Evolutionary conservation across 352 stramenopile genomes (phyloP), one percentile per base, ranked within the genome.

Genomic region (Plasmopara muralis): DNA sequence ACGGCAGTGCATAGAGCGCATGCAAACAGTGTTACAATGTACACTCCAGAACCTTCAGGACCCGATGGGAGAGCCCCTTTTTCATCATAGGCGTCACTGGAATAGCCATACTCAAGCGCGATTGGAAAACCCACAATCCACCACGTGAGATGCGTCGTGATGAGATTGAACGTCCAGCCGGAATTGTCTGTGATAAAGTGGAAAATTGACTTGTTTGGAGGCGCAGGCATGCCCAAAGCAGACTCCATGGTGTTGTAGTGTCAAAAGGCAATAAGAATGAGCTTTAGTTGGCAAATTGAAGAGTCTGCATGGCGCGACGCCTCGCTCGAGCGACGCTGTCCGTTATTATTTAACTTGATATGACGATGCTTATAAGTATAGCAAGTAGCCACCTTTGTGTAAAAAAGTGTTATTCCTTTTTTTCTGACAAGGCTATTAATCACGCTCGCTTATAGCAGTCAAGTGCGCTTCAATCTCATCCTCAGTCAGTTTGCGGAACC

Each of bases 391-490:
- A 25, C 20, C 20, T 25, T 25, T 25, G 20, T 25, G 20, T 25
- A 25, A 25, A 25, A 25, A 25, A 25, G 20, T 25, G 20, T 25
- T 25, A 25, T 3, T 25, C 20, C n/a, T 41, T 16, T 41, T 18
- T 18, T 15, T 41, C 37, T 41, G 7, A 41, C 37, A 13, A 15
- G 25, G 14, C 45, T 48, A 46, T 61, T 88, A 96, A 60, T 95
- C 85, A 48, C 80, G 85, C 59, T 99, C 96, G 38, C 95, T 97
- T 74, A 99, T 98, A 50, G 95, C 95, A 64, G 96, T 98, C 69
- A 99, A 74, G 73, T 99, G 95, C 29, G 60, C 76, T 60, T 99
- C 97, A 69, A 99, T 97, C 63, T 99, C 91, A 43, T 98, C 90
- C 64, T 99, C 96, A 9, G 80, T 87, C 53, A 99, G 74, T 62